phyloP scores from a whole-genome alignment of 2,329 filamentous ascomycete species.

The Sporothrix pallida region DNA sequence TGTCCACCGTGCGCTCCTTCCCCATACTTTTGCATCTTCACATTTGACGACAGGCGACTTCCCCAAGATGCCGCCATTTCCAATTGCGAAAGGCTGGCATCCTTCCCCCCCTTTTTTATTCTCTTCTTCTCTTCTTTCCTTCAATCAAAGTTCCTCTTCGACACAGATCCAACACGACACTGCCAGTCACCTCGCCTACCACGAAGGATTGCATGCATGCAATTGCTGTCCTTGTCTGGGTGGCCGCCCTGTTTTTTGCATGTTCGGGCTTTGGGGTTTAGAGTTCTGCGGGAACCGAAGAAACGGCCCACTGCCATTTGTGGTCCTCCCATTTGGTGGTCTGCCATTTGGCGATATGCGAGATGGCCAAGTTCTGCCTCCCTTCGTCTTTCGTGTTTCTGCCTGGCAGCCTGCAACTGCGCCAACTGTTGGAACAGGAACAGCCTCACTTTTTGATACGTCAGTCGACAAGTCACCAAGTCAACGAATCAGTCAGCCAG shows the following conservation, averaged over 20 bases:
- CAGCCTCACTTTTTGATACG: slow-evolving; percentile 22
- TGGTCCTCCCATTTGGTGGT: too few species aligned
- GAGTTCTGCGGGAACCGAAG: too few species aligned
- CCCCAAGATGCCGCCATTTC: neutral
- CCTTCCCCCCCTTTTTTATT: neutral
- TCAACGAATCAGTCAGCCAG: neutral
- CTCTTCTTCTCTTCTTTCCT: neutral
- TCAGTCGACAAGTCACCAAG: neutral
- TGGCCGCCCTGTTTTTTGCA: slow-evolving; percentile 17
- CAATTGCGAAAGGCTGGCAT: neutral
- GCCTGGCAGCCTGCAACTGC: too few species aligned
- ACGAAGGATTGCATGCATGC: slow-evolving; percentile 7
- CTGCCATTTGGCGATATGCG: neutral
- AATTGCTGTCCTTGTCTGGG: slow-evolving; percentile 1
- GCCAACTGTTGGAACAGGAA: too few species aligned
- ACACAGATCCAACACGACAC: neutral
- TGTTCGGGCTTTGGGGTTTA: neutral
- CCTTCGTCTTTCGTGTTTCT: too few species aligned
- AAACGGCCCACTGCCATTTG: too few species aligned
- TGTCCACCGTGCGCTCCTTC: slow-evolving; percentile 16
- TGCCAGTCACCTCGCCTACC: neutral
- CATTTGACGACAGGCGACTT: neutral
- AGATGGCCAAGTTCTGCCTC: neutral
- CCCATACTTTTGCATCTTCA: neutral
- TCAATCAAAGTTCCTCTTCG: neutral